These are phyloP conservation scores for Agapanthus africanus DNA, from an alignment of 106 monocot genomes.

Conservation along the genomic window DNA sequence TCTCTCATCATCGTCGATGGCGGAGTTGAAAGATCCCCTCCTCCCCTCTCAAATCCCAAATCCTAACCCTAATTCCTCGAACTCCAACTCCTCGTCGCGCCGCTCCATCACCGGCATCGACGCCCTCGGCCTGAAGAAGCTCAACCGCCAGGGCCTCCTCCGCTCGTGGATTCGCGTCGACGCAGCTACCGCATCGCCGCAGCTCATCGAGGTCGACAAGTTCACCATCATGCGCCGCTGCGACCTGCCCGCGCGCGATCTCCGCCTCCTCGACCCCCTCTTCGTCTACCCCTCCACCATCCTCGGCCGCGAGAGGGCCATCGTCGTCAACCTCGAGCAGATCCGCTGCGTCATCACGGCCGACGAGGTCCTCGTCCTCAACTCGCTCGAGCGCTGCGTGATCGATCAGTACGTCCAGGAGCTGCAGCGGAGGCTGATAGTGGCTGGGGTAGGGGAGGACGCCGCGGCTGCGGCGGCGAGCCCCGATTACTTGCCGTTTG, in stretches of 20 bases:
- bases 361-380: slow-evolving; percentile 52
- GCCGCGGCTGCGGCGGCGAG: background rate
- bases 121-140: slow-evolving; percentile 18
- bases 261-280: slow-evolving; percentile 57
- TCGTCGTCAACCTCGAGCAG: slow-evolving; percentile 61
- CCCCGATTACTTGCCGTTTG: slow-evolving; percentile 49
- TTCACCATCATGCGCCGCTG: slow-evolving; percentile 55
- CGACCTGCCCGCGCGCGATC: slow-evolving; percentile 47
- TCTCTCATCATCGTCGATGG: background rate
- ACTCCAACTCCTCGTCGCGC: background rate
- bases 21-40: slow-evolving; percentile 2
- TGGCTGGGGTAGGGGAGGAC: slow-evolving; percentile 8
- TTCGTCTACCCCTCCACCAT: slow-evolving; percentile 60
- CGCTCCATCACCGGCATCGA: background rate
- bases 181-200: slow-evolving; percentile 16
- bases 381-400: slow-evolving; percentile 31
- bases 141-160: slow-evolving; percentile 15
- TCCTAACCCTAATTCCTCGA: background rate
- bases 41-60: background rate
- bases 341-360: slow-evolving; percentile 56
- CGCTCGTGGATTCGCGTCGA: slow-evolving; percentile 47
- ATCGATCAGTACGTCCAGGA: slow-evolving; percentile 47
- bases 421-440: slow-evolving; percentile 32
- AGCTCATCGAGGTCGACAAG: slow-evolving; percentile 32
- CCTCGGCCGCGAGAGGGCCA: slow-evolving; percentile 44